phyloP scores from a whole-genome alignment of 2,329 filamentous ascomycete genomes.

The Cercospora sp. region DNA sequence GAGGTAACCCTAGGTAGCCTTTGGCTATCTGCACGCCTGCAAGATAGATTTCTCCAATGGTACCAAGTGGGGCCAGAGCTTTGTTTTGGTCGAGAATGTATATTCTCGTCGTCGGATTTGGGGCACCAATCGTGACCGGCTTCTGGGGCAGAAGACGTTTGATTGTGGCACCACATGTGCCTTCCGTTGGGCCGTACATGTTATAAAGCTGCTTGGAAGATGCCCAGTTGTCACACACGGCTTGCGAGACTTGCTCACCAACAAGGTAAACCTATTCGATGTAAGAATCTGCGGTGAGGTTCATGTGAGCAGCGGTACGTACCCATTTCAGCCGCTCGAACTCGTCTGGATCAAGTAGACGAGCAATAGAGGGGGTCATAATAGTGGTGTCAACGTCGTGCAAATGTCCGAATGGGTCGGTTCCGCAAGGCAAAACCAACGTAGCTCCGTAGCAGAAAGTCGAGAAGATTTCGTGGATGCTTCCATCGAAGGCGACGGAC shows the following conservation, averaged over 20 bases:
- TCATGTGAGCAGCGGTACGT: background rate
- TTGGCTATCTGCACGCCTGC: background rate
- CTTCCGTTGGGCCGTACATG: conserved; percentile 10
- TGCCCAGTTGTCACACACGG: background rate
- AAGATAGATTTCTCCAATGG: background rate
- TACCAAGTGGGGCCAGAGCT: background rate
- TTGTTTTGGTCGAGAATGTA: background rate
- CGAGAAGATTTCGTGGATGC: conserved; percentile 8
- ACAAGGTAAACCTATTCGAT: background rate
- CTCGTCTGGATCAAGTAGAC: background rate
- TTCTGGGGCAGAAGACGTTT: background rate
- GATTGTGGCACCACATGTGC: conserved; percentile 8
- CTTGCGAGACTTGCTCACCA: conserved; percentile 1
- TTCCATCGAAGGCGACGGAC: conserved; percentile 7
- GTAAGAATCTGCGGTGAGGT: background rate
- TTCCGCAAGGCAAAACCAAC: background rate
- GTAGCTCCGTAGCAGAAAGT: conserved; percentile 3
- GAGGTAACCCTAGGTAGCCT: background rate
- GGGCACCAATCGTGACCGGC: background rate
- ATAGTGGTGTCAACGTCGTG: background rate
- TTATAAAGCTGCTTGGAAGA: background rate
- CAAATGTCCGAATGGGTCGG: background rate
- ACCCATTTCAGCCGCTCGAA: background rate
- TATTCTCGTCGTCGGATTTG: background rate
- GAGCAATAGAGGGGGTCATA: background rate